Percentiles rank a stretch among this genome's conserved stretches.
These are phyloP conservation scores for Mycena filopes DNA, from an alignment of 768 basidiomycete species.

Conservation along the genomic window DNA sequence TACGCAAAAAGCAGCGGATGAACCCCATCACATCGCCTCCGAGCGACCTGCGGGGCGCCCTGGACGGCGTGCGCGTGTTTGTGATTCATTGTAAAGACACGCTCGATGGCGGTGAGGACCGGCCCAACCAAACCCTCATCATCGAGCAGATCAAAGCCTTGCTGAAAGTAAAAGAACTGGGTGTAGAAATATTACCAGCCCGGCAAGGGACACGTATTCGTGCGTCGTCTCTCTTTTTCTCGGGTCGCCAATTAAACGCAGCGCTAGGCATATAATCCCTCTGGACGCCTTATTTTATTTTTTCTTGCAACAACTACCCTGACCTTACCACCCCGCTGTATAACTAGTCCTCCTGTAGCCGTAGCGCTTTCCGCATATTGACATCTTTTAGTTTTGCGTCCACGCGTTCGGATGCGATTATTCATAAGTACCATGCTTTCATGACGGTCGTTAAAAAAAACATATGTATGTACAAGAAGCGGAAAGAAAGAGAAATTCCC, in stretches of 20 bases:
- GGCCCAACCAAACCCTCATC: constrained; percentile 73
- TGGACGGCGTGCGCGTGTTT: constrained; percentile 75
- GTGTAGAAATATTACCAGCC: constrained; percentile 74
- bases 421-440: constrained; percentile 28
- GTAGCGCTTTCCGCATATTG: constrained; percentile 40
- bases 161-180: constrained; percentile 70
- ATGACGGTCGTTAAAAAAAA: constrained; percentile 33
- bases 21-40: constrained; percentile 49
- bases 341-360: constrained; percentile 52
- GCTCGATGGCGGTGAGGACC: constrained; percentile 56
- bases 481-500: constrained; percentile 28
- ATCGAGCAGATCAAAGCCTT: constrained; percentile 75
- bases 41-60: constrained; percentile 60
- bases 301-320: constrained; percentile 19
- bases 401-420: constrained; percentile 1
- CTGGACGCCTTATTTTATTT: constrained; percentile 22
- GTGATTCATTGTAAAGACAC: constrained; percentile 91
- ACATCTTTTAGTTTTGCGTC: constrained; percentile 7
- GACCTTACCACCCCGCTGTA: constrained; percentile 40
- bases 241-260: background rate
- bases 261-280: constrained; percentile 18
- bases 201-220: constrained; percentile 87
- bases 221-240: constrained; percentile 50
- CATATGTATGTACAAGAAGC: constrained; percentile 34
- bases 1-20: constrained; percentile 51